Percentiles rank a stretch among this genome's conserved stretches.
These are phyloP conservation scores for Cryptomeria japonica DNA, from an alignment of 75 land plant genomes.

Conservation along the genomic window DNA sequence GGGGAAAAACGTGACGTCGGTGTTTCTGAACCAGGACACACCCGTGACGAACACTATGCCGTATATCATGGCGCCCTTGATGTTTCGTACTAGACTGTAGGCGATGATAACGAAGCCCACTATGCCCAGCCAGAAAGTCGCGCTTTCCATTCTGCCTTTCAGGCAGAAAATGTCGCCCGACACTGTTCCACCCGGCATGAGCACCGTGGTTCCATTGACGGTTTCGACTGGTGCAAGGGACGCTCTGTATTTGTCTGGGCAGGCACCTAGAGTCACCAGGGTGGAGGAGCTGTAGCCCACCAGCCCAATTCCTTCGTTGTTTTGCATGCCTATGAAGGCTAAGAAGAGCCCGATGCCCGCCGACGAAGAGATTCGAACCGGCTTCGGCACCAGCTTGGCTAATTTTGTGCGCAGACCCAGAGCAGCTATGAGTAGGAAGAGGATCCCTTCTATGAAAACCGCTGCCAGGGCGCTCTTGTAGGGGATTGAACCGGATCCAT, in stretches of 20 bases:
- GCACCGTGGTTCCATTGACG: constrained; percentile 32
- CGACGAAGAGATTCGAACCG: constrained; percentile 63
- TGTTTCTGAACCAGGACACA: constrained; percentile 26
- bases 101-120: constrained; percentile 35
- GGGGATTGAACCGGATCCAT: constrained; percentile 69
- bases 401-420: constrained; percentile 63
- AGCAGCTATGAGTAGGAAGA: constrained; percentile 68
- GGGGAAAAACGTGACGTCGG: constrained; percentile 27
- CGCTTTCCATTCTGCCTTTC: constrained; percentile 25
- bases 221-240: constrained; percentile 56
- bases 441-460: constrained; percentile 72
- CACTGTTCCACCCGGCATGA: constrained; percentile 41
- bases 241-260: constrained; percentile 22
- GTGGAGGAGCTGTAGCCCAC: constrained; percentile 58
- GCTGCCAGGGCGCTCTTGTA: constrained; percentile 77
- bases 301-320: constrained; percentile 62
- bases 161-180: constrained; percentile 30
- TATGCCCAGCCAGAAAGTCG: constrained; percentile 36
- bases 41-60: constrained; percentile 31
- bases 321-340: constrained; percentile 81
- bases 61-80: constrained; percentile 32
- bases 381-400: constrained; percentile 65
- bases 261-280: constrained; percentile 37
- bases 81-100: constrained; percentile 14
- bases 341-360: constrained; percentile 87